Evolutionary conservation across 2,329 filamentous ascomycete species (phyloP).

Genomic region (Trichoderma citrinoviride): DNA sequence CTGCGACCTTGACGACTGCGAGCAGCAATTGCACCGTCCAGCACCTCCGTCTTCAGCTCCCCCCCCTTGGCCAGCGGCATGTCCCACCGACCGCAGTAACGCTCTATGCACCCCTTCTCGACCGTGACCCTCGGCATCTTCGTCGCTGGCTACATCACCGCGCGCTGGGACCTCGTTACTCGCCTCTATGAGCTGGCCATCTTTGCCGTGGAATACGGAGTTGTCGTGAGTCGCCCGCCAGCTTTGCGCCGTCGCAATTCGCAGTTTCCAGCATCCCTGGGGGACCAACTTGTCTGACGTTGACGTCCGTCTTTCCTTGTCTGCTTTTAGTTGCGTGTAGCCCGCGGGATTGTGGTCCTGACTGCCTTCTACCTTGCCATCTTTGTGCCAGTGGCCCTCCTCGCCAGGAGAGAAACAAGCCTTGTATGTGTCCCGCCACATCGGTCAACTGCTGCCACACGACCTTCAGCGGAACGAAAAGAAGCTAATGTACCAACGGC

Average conservation of each 20-base stretch:
- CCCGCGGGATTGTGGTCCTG: conserved; percentile 79
- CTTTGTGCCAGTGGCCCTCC: conserved; percentile 76
- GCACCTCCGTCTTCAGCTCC: background rate
- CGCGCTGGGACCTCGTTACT: conserved; percentile 97
- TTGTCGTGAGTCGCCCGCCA: conserved; percentile 67
- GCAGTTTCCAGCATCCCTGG: background rate
- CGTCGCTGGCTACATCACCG: conserved; percentile 98
- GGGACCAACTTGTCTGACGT: background rate
- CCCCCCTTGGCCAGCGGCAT: conserved; percentile 37
- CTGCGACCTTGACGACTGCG: background rate
- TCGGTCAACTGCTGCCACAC: background rate
- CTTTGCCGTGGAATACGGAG: conserved; percentile 98
- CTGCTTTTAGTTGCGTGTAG: conserved; percentile 67
- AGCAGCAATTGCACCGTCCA: background rate
- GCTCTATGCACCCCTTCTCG: conserved; percentile 96
- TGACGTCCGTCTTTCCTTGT: background rate
- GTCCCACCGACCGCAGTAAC: conserved; percentile 42
- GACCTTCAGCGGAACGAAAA: background rate
- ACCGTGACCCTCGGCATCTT: conserved; percentile 95
- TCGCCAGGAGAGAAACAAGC: conserved; percentile 76
- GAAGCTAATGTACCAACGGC: conserved; percentile 7
- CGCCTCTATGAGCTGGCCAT: conserved; percentile 94
- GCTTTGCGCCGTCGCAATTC: background rate
- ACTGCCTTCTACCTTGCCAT: conserved; percentile 82
- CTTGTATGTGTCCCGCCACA: conserved; percentile 57